Base-by-base conservation (phyloP, 192 early-diverging fungal species). In the Entophlyctis helioformis region DNA sequence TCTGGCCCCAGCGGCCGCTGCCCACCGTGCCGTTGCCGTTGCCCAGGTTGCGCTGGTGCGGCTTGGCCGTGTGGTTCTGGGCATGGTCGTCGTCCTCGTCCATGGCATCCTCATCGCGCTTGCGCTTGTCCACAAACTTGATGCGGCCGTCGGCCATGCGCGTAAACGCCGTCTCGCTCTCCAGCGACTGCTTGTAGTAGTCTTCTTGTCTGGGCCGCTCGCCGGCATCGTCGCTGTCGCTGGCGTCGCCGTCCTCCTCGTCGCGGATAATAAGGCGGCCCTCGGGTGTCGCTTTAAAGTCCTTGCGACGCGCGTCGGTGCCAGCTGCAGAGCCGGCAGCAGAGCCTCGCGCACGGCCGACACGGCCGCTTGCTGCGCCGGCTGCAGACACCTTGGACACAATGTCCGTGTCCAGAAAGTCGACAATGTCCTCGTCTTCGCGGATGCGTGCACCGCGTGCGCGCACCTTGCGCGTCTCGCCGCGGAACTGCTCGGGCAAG, bases 361-460 rank as follows among this genome's bases (percentile, higher is more conserved):
- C 60, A n/a, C n/a, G n/a, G n/a, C n/a, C n/a, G n/a, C n/a, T n/a
- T n/a, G n/a, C n/a, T 61, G 0, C 53, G 36, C 15, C 41, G 44
- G 11, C 38, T 37, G n/a, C 51, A 8, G 43, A 34, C n/a, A 75
- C 64, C 10, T 56, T 29, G 12, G 66, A 69, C 22, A 96, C 81
- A 19, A 87, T 85, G 36, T 74, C 63, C 20, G 78, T 70, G 61
- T 95, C 91, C 51, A 98, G 64, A 56, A 96, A 93, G 70, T 98
- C 95, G 32, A 96, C 56, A 32, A 69, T 56, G 20, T 64, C 67
- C 21, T 52, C 50, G n/a, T 53, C 69, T 50, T 75, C 75, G 11
- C 58, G 50, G 47, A 76, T 74, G 34, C 56, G 31, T 0, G 31
- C 25, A 1, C 22, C 29, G 16, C 29, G 15, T 36, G 46, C 47